Evolutionary conservation across 139 green algal species (phyloP).

Genomic region (Bryopsis sp.): DNA sequence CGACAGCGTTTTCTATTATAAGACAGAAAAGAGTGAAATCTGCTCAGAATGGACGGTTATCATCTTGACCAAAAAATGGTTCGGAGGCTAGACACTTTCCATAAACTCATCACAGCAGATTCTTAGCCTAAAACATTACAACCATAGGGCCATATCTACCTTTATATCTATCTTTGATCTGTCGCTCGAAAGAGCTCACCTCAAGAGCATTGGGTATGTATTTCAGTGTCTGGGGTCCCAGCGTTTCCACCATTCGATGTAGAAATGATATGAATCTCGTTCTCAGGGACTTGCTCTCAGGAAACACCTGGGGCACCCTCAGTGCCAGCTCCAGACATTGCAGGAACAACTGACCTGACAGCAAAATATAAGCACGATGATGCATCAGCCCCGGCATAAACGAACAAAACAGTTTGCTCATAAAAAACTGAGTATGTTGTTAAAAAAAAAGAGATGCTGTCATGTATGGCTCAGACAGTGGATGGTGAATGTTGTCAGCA

Average conservation of each 20-base stretch:
- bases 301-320: slow-evolving; percentile 33
- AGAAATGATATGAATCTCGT: slow-evolving; percentile 65
- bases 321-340: slow-evolving; percentile 40
- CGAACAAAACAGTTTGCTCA: neutral
- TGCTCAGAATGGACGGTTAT: too few relatives aligned
- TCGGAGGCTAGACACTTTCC: too few relatives aligned
- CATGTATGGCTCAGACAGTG: neutral
- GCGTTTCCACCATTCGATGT: slow-evolving; percentile 77
- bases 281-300: slow-evolving; percentile 47
- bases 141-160: too few relatives aligned
- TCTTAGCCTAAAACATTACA: too few relatives aligned
- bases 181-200: slow-evolving; percentile 13
- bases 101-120: too few relatives aligned
- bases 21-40: too few relatives aligned
- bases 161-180: too few relatives aligned
- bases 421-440: neutral
- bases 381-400: too few relatives aligned
- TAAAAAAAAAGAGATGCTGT: neutral
- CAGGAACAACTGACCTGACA: slow-evolving; percentile 32
- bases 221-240: slow-evolving; percentile 41
- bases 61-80: too few relatives aligned
- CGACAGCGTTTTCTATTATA: too few relatives aligned
- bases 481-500: neutral
- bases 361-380: too few relatives aligned
- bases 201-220: slow-evolving; percentile 48